These are phyloP conservation scores for Hypoxylon rickii DNA, from an alignment of 495 filamentous ascomycete species.

Conservation along the genomic window DNA sequence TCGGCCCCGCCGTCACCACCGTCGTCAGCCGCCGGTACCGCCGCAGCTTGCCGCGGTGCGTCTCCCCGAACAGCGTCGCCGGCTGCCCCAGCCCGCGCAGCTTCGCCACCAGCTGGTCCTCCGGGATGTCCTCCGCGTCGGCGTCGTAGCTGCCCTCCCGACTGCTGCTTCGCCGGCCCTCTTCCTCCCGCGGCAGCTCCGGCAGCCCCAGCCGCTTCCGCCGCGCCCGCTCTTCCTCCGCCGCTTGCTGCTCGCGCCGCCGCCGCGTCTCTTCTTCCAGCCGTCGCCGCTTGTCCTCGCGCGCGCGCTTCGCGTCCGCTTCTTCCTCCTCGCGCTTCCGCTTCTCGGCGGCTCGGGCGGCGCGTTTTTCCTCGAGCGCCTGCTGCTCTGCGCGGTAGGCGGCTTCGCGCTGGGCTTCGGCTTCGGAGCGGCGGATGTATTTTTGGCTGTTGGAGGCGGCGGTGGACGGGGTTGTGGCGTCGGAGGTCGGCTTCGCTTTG, in stretches of 20 bases:
- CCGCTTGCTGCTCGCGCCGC: conserved; percentile 72
- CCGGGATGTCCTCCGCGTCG: conserved; percentile 67
- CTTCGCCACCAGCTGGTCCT: conserved; percentile 68
- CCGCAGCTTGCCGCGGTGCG: conserved; percentile 66
- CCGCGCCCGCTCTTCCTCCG: conserved; percentile 55
- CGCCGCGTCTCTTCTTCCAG: conserved; percentile 79
- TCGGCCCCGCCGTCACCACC: conserved; percentile 54
- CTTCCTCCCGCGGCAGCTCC: conserved; percentile 58
- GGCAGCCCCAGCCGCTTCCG: conserved; percentile 67
- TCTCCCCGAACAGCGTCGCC: conserved; percentile 79
- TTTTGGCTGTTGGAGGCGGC: conserved; percentile 58
- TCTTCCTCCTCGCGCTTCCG: conserved; percentile 92
- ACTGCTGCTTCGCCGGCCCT: conserved; percentile 6
- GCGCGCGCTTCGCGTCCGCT: conserved; percentile 62
- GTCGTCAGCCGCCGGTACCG: conserved; percentile 68
- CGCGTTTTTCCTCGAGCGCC: conserved; percentile 66
- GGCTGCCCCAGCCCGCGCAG: conserved; percentile 77
- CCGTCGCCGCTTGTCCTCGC: conserved; percentile 77
- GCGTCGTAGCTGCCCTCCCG: conserved; percentile 13
- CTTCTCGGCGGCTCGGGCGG: conserved; percentile 70
- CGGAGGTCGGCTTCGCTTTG: conserved; percentile 61
- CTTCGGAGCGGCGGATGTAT: conserved; percentile 83
- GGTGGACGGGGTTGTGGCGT: conserved; percentile 39
- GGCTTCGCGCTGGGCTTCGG: conserved; percentile 80
- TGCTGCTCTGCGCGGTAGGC: conserved; percentile 82